These are phyloP conservation scores for Saccharomyces hybrid DNA, from an alignment of 1,139 yeast species.

Conservation along the genomic window DNA sequence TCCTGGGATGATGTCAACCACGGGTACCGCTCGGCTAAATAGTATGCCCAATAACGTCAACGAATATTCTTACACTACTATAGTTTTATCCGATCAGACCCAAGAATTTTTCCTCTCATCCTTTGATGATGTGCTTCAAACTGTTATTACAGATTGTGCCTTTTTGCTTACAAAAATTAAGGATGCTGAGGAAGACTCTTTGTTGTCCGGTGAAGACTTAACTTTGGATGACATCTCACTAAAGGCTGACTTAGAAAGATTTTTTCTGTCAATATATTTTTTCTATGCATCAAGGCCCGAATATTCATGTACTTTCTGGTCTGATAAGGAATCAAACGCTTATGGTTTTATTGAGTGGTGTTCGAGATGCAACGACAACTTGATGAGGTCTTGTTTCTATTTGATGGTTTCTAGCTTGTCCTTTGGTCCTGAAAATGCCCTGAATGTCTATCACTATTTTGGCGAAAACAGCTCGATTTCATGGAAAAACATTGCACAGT, in stretches of 20 bases:
- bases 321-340: constrained; percentile 52
- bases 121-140: constrained; percentile 49
- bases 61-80: constrained; percentile 4
- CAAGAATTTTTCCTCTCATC: constrained; percentile 26
- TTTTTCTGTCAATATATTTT: constrained; percentile 70
- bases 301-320: constrained; percentile 62
- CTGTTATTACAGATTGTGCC: constrained; percentile 67
- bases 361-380: constrained; percentile 69
- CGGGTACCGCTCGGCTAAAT: not conserved
- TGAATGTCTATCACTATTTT: constrained; percentile 39
- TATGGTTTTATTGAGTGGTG: constrained; percentile 88
- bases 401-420: constrained; percentile 71
- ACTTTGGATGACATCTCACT: constrained; percentile 49
- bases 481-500: constrained; percentile 52
- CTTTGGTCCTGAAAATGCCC: constrained; percentile 49
- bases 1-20: constrained; percentile 11
- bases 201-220: constrained; percentile 47
- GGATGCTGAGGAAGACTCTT: constrained; percentile 79
- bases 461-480: constrained; percentile 41
- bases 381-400: constrained; percentile 78
- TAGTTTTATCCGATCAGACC: constrained; percentile 21
- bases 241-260: constrained; percentile 80
- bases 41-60: not conserved
- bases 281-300: constrained; percentile 58
- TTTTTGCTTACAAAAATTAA: constrained; percentile 72